Conservation (phyloP, 129 eudicot genomes). For the Tagetes erecta region DNA sequence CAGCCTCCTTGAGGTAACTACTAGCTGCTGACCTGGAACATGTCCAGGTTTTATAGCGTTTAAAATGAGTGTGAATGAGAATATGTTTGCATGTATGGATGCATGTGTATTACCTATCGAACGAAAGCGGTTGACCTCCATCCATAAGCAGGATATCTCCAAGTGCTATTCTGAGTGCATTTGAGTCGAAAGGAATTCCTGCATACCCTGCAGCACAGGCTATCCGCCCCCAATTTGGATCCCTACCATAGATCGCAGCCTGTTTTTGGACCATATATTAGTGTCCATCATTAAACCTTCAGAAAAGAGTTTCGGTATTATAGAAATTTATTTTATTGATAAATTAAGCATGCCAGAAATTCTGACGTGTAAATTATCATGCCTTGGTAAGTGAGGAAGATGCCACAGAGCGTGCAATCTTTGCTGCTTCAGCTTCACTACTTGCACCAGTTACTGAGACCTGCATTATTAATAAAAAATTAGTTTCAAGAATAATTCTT, state of each 20-base stretch:
- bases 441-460: conserved; percentile 77
- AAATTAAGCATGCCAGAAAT: background rate
- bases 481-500: background rate
- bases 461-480: conserved; percentile 37
- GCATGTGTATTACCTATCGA: conserved; percentile 51
- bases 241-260: conserved; percentile 96
- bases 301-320: background rate
- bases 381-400: conserved; percentile 33
- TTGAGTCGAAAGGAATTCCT: conserved; percentile 63
- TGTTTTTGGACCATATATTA: conserved; percentile 18
- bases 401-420: conserved; percentile 89
- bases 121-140: conserved; percentile 85
- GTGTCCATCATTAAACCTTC: conserved; percentile 17
- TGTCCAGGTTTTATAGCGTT: conserved; percentile 12
- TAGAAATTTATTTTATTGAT: background rate
- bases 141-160: conserved; percentile 86
- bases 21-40: conserved; percentile 77
- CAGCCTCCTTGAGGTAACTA: conserved; percentile 70
- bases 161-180: conserved; percentile 72
- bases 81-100: background rate
- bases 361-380: background rate
- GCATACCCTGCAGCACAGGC: conserved; percentile 99
- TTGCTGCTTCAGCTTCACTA: conserved; percentile 84
- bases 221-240: conserved; percentile 99
- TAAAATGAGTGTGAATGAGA: background rate